Evolutionary conservation across 2,329 filamentous ascomycete species (phyloP).

Genomic region (Lasiodiplodia gonubiensis): DNA sequence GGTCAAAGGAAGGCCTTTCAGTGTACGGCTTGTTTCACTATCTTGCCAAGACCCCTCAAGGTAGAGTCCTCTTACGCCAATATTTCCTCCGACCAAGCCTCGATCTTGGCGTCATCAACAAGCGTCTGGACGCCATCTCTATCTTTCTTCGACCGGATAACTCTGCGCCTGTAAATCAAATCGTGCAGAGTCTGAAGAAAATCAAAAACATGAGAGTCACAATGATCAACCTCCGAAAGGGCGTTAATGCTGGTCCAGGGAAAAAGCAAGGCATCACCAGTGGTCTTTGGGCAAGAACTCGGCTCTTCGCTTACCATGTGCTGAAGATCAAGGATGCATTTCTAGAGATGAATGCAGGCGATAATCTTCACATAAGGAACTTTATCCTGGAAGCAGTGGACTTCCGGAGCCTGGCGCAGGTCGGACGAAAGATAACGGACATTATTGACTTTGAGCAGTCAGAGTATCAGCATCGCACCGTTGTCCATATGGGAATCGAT

Average conservation of each 20-base stretch:
- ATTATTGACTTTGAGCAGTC: constrained; percentile 83
- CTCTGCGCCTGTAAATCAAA: constrained; percentile 56
- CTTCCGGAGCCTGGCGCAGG: constrained; percentile 62
- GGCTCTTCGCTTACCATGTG: constrained; percentile 71
- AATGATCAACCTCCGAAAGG: constrained; percentile 75
- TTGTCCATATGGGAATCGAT: constrained; percentile 75
- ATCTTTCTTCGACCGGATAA: constrained; percentile 74
- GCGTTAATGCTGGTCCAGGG: constrained; percentile 64
- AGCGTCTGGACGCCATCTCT: constrained; percentile 73
- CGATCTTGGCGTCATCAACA: constrained; percentile 69
- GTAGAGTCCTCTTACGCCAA: constrained; percentile 74
- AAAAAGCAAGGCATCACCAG: constrained; percentile 64
- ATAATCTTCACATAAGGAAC: constrained; percentile 58
- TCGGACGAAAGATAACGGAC: constrained; percentile 74
- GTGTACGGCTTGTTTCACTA: constrained; percentile 82
- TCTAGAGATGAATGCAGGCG: constrained; percentile 61
- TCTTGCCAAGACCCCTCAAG: constrained; percentile 78
- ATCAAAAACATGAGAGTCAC: constrained; percentile 77
- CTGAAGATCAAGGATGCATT: constrained; percentile 72
- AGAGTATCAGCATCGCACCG: constrained; percentile 70
- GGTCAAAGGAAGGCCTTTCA: constrained; percentile 80
- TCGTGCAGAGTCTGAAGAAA: constrained; percentile 68
- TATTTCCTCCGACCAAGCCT: constrained; percentile 80
- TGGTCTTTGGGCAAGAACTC: constrained; percentile 75
- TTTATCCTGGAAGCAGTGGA: constrained; percentile 69